Percentiles rank a stretch among this genome's conserved stretches.
Evolutionary conservation across 495 filamentous ascomycete species (phyloP).

Genomic region (Immersiella caudata): DNA sequence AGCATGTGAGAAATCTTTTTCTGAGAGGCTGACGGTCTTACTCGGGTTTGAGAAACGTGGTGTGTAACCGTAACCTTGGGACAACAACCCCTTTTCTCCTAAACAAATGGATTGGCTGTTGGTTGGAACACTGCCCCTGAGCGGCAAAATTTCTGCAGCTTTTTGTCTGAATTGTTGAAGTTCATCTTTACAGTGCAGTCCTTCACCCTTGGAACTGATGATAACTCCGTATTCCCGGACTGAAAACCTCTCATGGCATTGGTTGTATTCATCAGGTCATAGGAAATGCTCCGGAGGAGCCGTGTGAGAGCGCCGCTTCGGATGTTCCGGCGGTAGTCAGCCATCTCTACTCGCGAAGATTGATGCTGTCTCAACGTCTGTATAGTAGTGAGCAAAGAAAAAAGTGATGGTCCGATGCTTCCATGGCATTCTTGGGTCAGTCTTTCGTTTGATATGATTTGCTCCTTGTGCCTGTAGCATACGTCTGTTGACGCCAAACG

Average conservation of each 20-base stretch:
- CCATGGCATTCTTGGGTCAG: too few species aligned
- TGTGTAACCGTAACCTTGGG: not conserved
- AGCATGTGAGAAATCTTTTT: not conserved
- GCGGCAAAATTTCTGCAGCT: too few species aligned
- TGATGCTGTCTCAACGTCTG: not conserved
- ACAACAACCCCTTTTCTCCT: not conserved
- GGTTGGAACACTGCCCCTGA: too few species aligned
- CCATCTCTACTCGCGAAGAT: not conserved
- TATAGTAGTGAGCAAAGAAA: not conserved
- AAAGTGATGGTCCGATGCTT: not conserved
- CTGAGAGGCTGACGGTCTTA: not conserved
- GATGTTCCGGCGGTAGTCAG: not conserved
- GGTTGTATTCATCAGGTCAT: not conserved
- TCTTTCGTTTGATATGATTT: too few species aligned
- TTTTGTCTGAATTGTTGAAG: too few species aligned
- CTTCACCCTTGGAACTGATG: too few species aligned
- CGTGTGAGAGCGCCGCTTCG: not conserved
- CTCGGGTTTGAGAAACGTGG: not conserved
- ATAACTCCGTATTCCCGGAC: too few species aligned
- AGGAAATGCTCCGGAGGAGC: not conserved
- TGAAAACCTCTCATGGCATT: not conserved
- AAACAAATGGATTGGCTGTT: not conserved
- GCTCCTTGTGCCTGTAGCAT: too few species aligned
- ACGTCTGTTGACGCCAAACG: too few species aligned
- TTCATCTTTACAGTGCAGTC: too few species aligned